Evolutionary conservation across 192 early-diverging fungal species (phyloP), one percentile per base, ranked within the genome.

Genomic region (Coemansia sp.): DNA sequence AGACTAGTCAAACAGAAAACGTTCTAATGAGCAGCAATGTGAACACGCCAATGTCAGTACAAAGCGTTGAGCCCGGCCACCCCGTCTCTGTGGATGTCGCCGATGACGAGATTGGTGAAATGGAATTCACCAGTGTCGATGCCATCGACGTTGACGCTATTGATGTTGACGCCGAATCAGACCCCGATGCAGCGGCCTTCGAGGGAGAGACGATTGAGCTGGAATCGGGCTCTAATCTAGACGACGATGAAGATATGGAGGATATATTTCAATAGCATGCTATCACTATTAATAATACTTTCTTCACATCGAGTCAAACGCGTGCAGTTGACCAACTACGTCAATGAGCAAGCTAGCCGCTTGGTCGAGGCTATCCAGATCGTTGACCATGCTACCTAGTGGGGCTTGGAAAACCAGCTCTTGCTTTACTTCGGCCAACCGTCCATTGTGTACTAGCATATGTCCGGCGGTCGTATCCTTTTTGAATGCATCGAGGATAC

Each of bases 191-290:
- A 5, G 19, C 48, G 2, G 68, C 31, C 7, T 19, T 48, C 37
- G 19, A 42, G 5, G 57, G 60, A 7, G 70, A 82, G 42, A 53
- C 66, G 0, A 82, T 82, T 46, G 80, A 70, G 25, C 38, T 77
- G 21, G 74, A 73, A 57, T 74, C 75, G 21, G 63, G 44, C 36
- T 82, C 80, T 21, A 75, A 82, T 11, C 44, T 74, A 14, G 80
- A 81, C 37, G 66, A 81, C 55, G 78, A 81, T 39, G 78, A 75
- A 11, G 80, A 73, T 17, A 82, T 82, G 80, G 75, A 82, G 38
- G 72, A 82, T 53, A 82, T 82, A 29, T 82, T 82, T 29, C 68
- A 82, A 39, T 82, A 67, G 62, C 31, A 39, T 21, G 10, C 11
- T 2, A 27, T 27, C 2, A 39, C 19, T 36, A 38, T 2, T 5